phyloP scores from a whole-genome alignment of 2,329 filamentous ascomycete species.

The Biscogniauxia mediterranea region DNA sequence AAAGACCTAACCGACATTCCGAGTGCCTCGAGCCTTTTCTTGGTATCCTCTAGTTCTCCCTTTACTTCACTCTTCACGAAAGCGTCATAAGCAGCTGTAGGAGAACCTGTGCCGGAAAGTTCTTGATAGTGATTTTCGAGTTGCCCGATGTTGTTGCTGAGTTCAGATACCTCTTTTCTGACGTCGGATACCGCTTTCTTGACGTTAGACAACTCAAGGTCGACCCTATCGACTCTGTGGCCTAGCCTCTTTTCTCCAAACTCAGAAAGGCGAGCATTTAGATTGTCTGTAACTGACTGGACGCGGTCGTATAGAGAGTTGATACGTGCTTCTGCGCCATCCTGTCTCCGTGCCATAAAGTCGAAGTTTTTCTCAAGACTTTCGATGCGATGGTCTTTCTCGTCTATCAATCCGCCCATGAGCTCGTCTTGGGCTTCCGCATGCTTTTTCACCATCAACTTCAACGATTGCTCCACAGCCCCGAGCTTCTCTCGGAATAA shows the following conservation, averaged over 20 bases:
- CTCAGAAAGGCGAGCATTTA: conserved; percentile 4
- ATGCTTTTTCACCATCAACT: not conserved
- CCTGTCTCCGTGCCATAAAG: no score
- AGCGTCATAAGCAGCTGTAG: not conserved
- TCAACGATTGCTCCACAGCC: conserved; percentile 4
- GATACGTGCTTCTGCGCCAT: conserved; percentile 1
- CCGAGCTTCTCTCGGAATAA: conserved; percentile 4
- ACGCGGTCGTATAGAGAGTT: conserved; percentile 6
- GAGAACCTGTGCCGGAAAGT: not conserved
- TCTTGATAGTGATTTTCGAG: not conserved
- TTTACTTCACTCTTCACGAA: conserved; percentile 22
- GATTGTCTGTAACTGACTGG: not conserved
- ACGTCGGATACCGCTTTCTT: conserved; percentile 9
- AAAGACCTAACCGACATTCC: conserved; percentile 39
- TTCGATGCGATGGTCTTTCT: conserved; percentile 2
- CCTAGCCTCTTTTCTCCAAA: conserved; percentile 11
- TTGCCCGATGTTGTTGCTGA: conserved; percentile 6
- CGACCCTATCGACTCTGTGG: conserved; percentile 3
- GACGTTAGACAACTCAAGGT: conserved; percentile 5
- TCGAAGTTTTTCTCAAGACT: conserved; percentile 4
- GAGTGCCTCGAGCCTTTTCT: conserved; percentile 33
- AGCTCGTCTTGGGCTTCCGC: conserved; percentile 11
- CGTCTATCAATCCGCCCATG: conserved; percentile 19
- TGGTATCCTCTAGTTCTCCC: conserved; percentile 25
- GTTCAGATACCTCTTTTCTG: conserved; percentile 4